Evolutionary conservation across 371 early-diverging fungal genomes (phyloP).

Genomic region (Mortierella sp.): DNA sequence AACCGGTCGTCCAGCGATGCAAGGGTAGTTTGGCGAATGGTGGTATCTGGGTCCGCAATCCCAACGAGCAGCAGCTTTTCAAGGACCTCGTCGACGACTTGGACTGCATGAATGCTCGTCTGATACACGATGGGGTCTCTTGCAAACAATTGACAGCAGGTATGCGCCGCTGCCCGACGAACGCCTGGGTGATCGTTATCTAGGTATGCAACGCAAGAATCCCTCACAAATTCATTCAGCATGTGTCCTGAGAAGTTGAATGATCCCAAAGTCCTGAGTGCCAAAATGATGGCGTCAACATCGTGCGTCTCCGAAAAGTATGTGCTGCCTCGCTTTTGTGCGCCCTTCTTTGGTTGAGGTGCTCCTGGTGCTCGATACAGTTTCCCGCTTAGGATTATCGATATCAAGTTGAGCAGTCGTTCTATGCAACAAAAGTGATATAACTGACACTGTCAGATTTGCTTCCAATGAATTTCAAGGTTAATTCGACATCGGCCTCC

Average conservation of each 20-base stretch:
- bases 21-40: constrained; percentile 86
- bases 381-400: constrained; percentile 85
- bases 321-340: constrained; percentile 61
- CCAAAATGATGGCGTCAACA: constrained; percentile 86
- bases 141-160: constrained; percentile 87
- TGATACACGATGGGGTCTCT: constrained; percentile 83
- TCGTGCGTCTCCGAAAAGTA: constrained; percentile 70
- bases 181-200: constrained; percentile 88
- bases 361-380: constrained; percentile 89
- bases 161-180: constrained; percentile 90
- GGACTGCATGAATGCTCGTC: constrained; percentile 86
- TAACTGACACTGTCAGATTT: background rate
- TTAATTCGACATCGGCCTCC: background rate
- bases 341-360: constrained; percentile 46
- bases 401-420: constrained; percentile 90
- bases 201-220: constrained; percentile 87
- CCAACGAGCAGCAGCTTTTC: constrained; percentile 91
- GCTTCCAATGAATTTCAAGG: background rate
- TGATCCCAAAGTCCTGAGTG: constrained; percentile 87
- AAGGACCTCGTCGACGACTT: constrained; percentile 91
- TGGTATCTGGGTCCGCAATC: constrained; percentile 90
- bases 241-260: constrained; percentile 92
- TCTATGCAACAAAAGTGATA: constrained; percentile 55
- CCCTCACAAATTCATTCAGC: constrained; percentile 92
- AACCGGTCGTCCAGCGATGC: constrained; percentile 86